Evolutionary conservation across 2,329 filamentous ascomycete species (phyloP).

Genomic region (Mycosphaerella arachidis): DNA sequence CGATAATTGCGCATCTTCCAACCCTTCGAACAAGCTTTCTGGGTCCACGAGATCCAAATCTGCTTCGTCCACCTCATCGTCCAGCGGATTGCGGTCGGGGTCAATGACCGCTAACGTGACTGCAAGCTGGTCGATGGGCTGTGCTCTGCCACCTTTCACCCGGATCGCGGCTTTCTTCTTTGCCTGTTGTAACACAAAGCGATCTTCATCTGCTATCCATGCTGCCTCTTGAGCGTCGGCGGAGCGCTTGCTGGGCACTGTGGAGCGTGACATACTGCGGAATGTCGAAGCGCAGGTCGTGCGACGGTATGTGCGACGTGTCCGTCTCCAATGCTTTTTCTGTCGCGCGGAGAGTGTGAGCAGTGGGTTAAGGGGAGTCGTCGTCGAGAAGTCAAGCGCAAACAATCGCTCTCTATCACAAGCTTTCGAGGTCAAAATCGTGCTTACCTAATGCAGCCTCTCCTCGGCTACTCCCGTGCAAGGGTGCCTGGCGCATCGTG

Average conservation of each 20-base stretch:
- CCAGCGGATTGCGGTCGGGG: slow-evolving; percentile 68
- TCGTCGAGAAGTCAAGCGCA: neutral
- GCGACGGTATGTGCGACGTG: slow-evolving; percentile 9
- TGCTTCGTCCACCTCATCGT: slow-evolving; percentile 74
- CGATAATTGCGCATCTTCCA: slow-evolving; percentile 62
- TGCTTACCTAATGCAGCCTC: neutral
- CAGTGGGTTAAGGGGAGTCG: neutral
- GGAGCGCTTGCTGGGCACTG: slow-evolving; percentile 38
- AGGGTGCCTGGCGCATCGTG: neutral
- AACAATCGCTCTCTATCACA: neutral
- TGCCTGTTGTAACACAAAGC: slow-evolving; percentile 90
- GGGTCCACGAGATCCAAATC: slow-evolving; percentile 75
- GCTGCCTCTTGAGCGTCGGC: slow-evolving; percentile 47
- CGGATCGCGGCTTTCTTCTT: slow-evolving; percentile 98
- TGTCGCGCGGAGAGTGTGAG: neutral
- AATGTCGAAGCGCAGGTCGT: slow-evolving; percentile 1
- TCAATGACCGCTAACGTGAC: slow-evolving; percentile 89
- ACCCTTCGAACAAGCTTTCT: slow-evolving; percentile 69
- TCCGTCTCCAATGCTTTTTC: neutral
- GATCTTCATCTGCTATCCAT: slow-evolving; percentile 92
- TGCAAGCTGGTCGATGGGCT: slow-evolving; percentile 88
- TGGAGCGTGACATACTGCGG: slow-evolving; percentile 28
- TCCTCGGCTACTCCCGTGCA: neutral
- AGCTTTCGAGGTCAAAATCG: neutral
- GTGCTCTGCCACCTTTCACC: slow-evolving; percentile 83